phyloP scores from a whole-genome alignment of 75 land plant species.

The Selaginella moellendorffii region DNA sequence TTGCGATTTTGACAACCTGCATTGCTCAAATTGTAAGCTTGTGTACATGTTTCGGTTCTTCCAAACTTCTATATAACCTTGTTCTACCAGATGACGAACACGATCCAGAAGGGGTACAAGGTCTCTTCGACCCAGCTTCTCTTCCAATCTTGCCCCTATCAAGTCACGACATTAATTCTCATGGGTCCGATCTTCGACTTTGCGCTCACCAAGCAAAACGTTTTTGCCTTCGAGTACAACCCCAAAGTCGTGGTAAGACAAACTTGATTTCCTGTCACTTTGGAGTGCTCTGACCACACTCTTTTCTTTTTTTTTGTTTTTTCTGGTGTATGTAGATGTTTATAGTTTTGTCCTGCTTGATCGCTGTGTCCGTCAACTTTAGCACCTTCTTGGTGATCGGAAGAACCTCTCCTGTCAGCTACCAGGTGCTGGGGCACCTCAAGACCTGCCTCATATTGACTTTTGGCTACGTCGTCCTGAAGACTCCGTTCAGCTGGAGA shows the following conservation, averaged over 20 bases:
- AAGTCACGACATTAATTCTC: background rate
- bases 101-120: conserved; percentile 2
- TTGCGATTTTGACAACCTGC: background rate
- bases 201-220: conserved; percentile 1
- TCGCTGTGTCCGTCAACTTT: conserved; percentile 6
- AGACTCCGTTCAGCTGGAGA: conserved; percentile 3
- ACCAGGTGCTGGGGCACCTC: conserved; percentile 4
- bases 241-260: conserved; percentile 8
- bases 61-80: background rate
- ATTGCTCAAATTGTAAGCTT: background rate
- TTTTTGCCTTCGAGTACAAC: background rate
- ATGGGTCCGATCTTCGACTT: background rate
- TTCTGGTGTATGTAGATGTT: background rate
- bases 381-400: conserved; percentile 9
- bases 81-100: background rate
- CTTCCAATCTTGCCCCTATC: conserved; percentile 4
- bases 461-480: conserved; percentile 2
- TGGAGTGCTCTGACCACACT: background rate
- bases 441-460: conserved; percentile 5
- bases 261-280: too few relatives aligned
- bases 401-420: background rate
- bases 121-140: conserved; percentile 2
- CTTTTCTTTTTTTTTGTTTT: background rate
- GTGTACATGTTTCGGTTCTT: background rate
- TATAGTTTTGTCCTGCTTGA: conserved; percentile 1